Percentiles rank a stretch among this genome's conserved stretches.
phyloP scores from a whole-genome alignment of 2,329 filamentous ascomycete genomes.

The Cladophialophora carrionii region DNA sequence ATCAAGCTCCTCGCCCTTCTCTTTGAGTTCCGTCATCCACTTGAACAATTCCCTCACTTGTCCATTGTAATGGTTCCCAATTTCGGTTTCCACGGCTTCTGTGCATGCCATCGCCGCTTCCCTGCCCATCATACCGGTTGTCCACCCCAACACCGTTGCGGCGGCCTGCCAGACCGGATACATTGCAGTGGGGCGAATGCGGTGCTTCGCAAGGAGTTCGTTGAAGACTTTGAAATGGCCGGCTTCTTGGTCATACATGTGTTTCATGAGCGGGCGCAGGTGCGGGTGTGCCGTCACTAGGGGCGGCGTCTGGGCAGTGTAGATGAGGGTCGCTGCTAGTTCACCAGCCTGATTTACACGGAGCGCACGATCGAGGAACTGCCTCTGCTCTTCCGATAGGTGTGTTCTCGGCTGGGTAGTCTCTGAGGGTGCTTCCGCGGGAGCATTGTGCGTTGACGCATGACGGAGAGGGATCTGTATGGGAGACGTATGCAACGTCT shows the following conservation, averaged over 20 bases:
- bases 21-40: constrained; percentile 77
- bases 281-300: constrained; percentile 80
- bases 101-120: constrained; percentile 99
- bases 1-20: constrained; percentile 76
- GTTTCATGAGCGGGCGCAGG: constrained; percentile 85
- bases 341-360: constrained; percentile 98
- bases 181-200: constrained; percentile 87
- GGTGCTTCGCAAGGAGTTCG: constrained; percentile 76
- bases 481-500: background rate
- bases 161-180: constrained; percentile 86
- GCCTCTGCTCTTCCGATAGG: constrained; percentile 69
- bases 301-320: constrained; percentile 83
- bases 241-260: constrained; percentile 98
- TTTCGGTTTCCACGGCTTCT: constrained; percentile 97
- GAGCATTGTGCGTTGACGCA: constrained; percentile 21
- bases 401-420: constrained; percentile 52
- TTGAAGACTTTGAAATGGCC: constrained; percentile 88
- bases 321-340: constrained; percentile 94
- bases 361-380: constrained; percentile 77
- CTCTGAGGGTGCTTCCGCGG: constrained; percentile 39
- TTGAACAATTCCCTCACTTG: constrained; percentile 81
- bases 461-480: constrained; percentile 1
- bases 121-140: constrained; percentile 82
- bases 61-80: constrained; percentile 91
- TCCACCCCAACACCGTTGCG: constrained; percentile 82